phyloP scores from a whole-genome alignment of 2,329 filamentous ascomycete species.

The Tolypocladium guangdongense region DNA sequence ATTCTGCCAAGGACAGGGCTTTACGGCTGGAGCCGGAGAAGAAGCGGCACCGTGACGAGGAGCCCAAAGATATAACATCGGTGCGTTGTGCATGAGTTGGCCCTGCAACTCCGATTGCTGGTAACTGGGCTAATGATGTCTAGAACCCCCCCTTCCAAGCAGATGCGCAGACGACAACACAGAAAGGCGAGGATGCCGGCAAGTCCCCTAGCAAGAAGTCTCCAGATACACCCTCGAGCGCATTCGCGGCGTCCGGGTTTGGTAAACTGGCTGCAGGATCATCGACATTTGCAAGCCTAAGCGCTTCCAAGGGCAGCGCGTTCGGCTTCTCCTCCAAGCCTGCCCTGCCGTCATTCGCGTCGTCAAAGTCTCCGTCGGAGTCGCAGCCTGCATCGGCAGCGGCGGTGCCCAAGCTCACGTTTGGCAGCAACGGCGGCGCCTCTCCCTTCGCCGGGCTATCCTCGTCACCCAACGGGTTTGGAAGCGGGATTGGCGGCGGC shows the following conservation, averaged over 20 bases:
- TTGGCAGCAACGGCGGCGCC: slow-evolving; percentile 27
- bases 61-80: slow-evolving; percentile 19
- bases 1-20: slow-evolving; percentile 38
- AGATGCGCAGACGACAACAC: slow-evolving; percentile 6
- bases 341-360: slow-evolving; percentile 19
- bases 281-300: slow-evolving; percentile 54
- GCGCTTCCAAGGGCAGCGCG: slow-evolving; percentile 33
- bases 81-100: slow-evolving; percentile 15
- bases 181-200: slow-evolving; percentile 10
- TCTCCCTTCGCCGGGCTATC: slow-evolving; percentile 39
- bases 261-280: slow-evolving; percentile 51
- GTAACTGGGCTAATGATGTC: background rate
- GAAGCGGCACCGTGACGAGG: slow-evolving; percentile 49
- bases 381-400: slow-evolving; percentile 10
- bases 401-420: slow-evolving; percentile 36
- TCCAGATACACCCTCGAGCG: slow-evolving; percentile 39
- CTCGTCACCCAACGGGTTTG: slow-evolving; percentile 36
- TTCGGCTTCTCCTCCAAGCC: slow-evolving; percentile 36
- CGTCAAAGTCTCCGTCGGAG: slow-evolving; percentile 9
- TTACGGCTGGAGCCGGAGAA: slow-evolving; percentile 46
- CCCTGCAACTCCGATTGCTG: background rate
- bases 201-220: slow-evolving; percentile 14
- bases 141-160: background rate
- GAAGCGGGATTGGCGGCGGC: slow-evolving; percentile 25
- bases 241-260: slow-evolving; percentile 60